Percentiles rank a stretch among this genome's conserved stretches.
Conservation (phyloP, 441 rosid species). For the Manihot esculenta region DNA sequence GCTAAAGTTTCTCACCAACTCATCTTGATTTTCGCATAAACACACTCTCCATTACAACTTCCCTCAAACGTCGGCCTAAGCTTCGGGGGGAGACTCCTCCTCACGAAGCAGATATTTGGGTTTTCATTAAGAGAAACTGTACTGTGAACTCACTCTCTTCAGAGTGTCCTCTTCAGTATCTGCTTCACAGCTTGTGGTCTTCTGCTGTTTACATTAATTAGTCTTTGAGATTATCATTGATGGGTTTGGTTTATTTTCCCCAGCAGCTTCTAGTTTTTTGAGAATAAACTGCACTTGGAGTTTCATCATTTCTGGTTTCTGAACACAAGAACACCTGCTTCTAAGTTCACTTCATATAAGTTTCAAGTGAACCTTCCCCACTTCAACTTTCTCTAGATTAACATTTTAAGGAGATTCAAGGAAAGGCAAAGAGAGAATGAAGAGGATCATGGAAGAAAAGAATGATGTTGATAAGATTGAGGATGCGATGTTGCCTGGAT, state of each 20-base stretch:
- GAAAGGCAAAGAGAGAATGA: not conserved
- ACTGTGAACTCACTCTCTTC: constrained; percentile 5
- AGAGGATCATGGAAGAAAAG: constrained; percentile 49
- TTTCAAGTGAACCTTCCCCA: not conserved
- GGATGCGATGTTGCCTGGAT: constrained; percentile 82
- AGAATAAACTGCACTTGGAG: too few species aligned
- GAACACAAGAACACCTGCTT: constrained; percentile 11
- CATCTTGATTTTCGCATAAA: constrained; percentile 23
- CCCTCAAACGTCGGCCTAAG: constrained; percentile 38
- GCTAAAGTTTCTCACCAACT: constrained; percentile 6
- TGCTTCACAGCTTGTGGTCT: too few species aligned
- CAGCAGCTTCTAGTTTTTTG: too few species aligned
- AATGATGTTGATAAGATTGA: constrained; percentile 56
- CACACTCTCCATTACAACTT: constrained; percentile 23
- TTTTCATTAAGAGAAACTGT: constrained; percentile 21
- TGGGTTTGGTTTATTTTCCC: not conserved
- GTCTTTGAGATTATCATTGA: not conserved
- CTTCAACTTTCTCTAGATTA: not conserved
- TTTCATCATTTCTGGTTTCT: not conserved
- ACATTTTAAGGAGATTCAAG: not conserved
- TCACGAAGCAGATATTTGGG: constrained; percentile 31
- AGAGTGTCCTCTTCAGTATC: constrained; percentile 9
- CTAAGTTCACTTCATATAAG: constrained; percentile 12
- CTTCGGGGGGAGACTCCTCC: constrained; percentile 32
- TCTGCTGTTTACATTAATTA: too few species aligned